Evolutionary conservation across 2,329 filamentous ascomycete species (phyloP), one percentile per base, ranked within the genome.

Genomic region (Xylaria sp.): DNA sequence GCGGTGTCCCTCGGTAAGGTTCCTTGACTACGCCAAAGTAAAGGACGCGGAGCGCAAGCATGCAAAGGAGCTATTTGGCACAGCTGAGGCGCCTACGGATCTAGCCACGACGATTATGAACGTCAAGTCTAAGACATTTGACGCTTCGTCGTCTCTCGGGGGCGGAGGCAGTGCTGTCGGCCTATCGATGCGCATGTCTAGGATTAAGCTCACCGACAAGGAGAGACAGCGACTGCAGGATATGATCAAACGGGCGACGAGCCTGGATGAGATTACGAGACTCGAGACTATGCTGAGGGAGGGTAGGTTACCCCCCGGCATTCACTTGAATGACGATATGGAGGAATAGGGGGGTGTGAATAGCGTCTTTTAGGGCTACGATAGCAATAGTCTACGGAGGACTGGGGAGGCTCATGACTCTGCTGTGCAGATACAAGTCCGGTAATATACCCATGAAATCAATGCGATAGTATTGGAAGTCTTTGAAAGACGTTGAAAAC

Each of bases 261-360:
- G 92, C 77, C 80, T 99, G 76, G 91, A 94, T 74, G 96, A 98
- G 82, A 97, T 99, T 78, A 91, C 93, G 65, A 87, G 89, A 73
- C 80, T 99, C 78, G 96, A 99, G 84, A 97, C 95, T 84, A 93
- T 96, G 80, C 82, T 98, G 72, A 92, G 93, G 70, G 95, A 98
- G 80, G 96, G 96, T 1, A 86, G 92, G 76, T 86, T 98, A 79
- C 95, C 95, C 2, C 85, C 87, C 39, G 92, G 90, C 32, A 86
- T 90, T 36, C 84, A 87, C 42, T 76, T 81, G 42, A 84, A 83
- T 54, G 84, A 82, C 48, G 85, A 86, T 14, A 91, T 90, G 89
- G 88, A 90, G 80, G 87, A 90, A 75, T 90, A 79, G 76, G 32
- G 45, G 17, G 34, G 36, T 21, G 27, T 32, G 9, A 45, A 32